Evolutionary conservation across 345 rosid species (phyloP).

Genomic region (Balakata baccata): DNA sequence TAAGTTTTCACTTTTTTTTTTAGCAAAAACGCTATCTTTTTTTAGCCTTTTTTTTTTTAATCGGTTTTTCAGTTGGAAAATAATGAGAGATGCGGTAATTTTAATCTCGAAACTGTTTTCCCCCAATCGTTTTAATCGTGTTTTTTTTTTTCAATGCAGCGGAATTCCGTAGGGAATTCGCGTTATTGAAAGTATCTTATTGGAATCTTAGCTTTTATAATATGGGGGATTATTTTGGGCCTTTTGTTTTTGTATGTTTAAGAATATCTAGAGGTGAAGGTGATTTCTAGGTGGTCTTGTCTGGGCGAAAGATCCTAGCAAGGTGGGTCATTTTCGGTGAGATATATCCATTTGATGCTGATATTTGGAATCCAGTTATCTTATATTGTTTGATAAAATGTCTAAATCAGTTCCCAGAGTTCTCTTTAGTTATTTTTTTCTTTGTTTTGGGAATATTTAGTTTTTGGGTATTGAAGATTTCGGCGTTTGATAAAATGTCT

Average conservation of each 20-base stretch:
- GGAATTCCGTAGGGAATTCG: constrained; percentile 29
- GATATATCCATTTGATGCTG: constrained; percentile 4
- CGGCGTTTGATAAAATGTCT: constrained; percentile 43
- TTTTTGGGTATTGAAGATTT: constrained; percentile 16
- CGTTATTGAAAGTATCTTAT: constrained; percentile 20
- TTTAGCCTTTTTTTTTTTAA: neutral
- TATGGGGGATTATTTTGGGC: constrained; percentile 7
- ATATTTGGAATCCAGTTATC: constrained; percentile 9
- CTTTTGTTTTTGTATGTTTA: constrained; percentile 1
- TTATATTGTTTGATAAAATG: constrained; percentile 21
- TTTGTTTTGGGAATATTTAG: neutral
- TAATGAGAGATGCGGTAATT: constrained; percentile 6
- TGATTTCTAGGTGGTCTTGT: constrained; percentile 24
- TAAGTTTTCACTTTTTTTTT: constrained; percentile 8
- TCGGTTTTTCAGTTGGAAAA: neutral
- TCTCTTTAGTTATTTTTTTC: constrained; percentile 2
- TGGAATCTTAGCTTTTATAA: neutral
- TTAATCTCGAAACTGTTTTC: constrained; percentile 2
- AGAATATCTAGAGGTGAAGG: constrained; percentile 11
- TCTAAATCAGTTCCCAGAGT: constrained; percentile 22
- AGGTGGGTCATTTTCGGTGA: constrained; percentile 38
- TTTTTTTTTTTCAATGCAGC: neutral
- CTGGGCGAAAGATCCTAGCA: constrained; percentile 43
- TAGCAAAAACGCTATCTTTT: constrained; percentile 19
- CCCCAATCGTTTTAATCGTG: constrained; percentile 10